phyloP scores from a whole-genome alignment of 208 protist genomes.

The Leishmania turanica region DNA sequence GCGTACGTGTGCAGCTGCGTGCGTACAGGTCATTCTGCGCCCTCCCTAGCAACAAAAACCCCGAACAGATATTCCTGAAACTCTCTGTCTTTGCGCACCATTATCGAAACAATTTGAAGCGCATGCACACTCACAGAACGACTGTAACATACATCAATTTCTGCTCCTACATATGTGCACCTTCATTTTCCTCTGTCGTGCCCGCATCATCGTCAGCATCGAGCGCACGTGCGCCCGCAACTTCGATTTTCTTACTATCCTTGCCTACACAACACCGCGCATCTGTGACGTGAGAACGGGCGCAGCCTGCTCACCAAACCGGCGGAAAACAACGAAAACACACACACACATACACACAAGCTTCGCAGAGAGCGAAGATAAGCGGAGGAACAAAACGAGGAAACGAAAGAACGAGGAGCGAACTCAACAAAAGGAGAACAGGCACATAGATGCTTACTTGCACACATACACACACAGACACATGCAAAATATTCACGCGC shows the following conservation, averaged over 20 bases:
- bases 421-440: background rate
- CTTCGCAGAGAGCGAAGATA: background rate
- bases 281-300: background rate
- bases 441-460: background rate
- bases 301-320: background rate
- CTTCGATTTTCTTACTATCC: background rate
- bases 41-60: background rate
- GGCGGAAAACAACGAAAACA: background rate
- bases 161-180: background rate
- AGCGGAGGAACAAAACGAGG: background rate
- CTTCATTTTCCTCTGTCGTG: background rate
- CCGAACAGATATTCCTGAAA: background rate
- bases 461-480: conserved; percentile 5
- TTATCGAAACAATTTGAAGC: background rate
- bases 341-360: too few relatives aligned
- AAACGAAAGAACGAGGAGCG: background rate
- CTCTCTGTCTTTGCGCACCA: background rate
- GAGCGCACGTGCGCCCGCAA: background rate
- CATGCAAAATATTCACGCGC: background rate
- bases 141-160: background rate
- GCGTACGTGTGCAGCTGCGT: background rate
- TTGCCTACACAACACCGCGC: background rate
- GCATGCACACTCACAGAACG: background rate
- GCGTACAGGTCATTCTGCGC: background rate
- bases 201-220: background rate